Base-by-base conservation (phyloP, 2,329 filamentous ascomycete species). In the Chalaropsis thielavioides region DNA sequence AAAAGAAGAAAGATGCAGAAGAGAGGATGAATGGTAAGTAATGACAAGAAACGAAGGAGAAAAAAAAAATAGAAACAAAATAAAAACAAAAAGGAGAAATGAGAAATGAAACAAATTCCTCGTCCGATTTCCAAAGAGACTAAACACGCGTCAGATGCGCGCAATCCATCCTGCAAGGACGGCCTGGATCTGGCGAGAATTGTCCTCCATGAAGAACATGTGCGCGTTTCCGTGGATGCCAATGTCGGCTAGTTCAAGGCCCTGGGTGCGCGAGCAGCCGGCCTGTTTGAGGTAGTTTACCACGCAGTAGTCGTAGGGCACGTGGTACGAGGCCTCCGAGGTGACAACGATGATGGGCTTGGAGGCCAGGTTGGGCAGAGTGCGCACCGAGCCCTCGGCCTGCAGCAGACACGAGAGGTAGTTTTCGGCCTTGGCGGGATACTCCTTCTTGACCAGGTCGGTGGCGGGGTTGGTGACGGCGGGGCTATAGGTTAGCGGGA, bases 131-230 rank as follows among this genome's bases (percentile, higher is more conserved):
- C 1, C 15, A 3, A 10, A 41, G 8, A 15, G 8, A 41, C 8
- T 10, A 41, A 10, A 3, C 54, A 8, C 3, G 41, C 15, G 15
- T 58, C 60, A 63, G 11, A 59, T 59, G 41, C 61, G 59, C 41
- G 54, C 60, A n/a, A 66, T 66, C 65, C 65, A 66, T 19, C 44
- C 46, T 58, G 58, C 56, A 11, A 66, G 61, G 5, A 66, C 65
- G 35, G 62, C 44, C 62, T 66, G 62, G 59, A 79, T 76, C 54
- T 73, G 68, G 66, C 75, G 70, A 64, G 75, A 79, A 68, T 80
- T 80, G 72, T 74, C 75, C 72, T 80, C 78, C 72, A 80, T 71
- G 67, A 80, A 78, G 65, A 77, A 74, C 74, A 80, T 75, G 70
- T 80, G 78, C 0, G 75, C 77, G 66, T 80, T 80, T 7, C 78